Conservation (phyloP, 805 yeast species). For the Candida jianshihensis region DNA sequence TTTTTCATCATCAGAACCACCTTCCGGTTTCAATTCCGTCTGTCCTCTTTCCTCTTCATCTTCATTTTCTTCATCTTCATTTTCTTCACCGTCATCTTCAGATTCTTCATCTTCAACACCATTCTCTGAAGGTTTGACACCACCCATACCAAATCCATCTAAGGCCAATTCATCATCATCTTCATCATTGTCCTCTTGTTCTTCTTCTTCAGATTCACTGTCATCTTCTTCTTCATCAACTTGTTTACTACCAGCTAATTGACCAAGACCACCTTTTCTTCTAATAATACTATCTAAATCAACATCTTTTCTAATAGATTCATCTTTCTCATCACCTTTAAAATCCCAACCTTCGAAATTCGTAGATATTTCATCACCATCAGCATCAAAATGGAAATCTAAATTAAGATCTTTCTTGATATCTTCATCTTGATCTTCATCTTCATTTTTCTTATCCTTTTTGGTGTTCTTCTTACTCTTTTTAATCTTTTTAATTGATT, state of each 20-base stretch:
- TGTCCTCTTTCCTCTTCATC: conserved; percentile 14
- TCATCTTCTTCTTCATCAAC: conserved; percentile 31
- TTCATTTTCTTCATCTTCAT: conserved; percentile 28
- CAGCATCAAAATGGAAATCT: conserved; percentile 63
- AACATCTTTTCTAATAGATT: conserved; percentile 44
- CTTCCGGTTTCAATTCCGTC: conserved; percentile 10
- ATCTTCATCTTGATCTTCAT: conserved; percentile 27
- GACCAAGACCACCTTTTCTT: conserved; percentile 73
- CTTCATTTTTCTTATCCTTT: conserved; percentile 16
- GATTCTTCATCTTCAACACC: conserved; percentile 23
- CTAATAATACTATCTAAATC: conserved; percentile 84
- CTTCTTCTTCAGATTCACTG: conserved; percentile 38
- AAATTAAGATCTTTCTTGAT: conserved; percentile 61
- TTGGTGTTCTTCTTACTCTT: conserved; percentile 18
- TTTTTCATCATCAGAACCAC: conserved; percentile 29
- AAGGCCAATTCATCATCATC: conserved; percentile 29
- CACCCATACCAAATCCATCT: conserved; percentile 39
- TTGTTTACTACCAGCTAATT: conserved; percentile 39
- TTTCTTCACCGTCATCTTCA: conserved; percentile 27
- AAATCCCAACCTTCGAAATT: conserved; percentile 83
- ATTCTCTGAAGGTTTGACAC: conserved; percentile 25
- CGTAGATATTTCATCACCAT: conserved; percentile 42
- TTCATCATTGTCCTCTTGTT: conserved; percentile 26
- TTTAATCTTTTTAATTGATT: conserved; percentile 9
- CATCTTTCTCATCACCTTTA: conserved; percentile 36